Percentiles rank a stretch among this genome's conserved stretches.
Evolutionary conservation across 495 filamentous ascomycete species (phyloP).

Genomic region (Penicillium diatomitis): DNA sequence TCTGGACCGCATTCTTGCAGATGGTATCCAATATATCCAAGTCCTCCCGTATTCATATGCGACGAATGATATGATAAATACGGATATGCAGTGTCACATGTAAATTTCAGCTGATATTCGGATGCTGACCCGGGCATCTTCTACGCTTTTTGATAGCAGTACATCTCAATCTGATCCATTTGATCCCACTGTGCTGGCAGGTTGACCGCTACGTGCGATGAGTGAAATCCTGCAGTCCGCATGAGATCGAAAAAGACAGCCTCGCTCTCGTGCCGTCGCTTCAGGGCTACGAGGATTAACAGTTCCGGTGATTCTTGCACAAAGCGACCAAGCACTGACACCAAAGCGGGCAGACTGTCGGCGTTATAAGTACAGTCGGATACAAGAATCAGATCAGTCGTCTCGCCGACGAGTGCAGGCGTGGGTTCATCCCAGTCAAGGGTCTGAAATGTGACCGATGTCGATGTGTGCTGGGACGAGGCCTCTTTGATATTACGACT

Average conservation of each 20-base stretch:
- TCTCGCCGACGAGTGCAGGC: slow-evolving; percentile 23
- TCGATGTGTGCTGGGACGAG: slow-evolving; percentile 21
- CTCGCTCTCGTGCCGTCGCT: slow-evolving; percentile 79
- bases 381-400: slow-evolving; percentile 66
- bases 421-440: slow-evolving; percentile 69
- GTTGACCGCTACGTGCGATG: slow-evolving; percentile 36
- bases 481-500: slow-evolving; percentile 43
- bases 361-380: slow-evolving; percentile 96
- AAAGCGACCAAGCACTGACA: slow-evolving; percentile 56
- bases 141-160: slow-evolving; percentile 30
- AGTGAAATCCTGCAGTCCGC: slow-evolving; percentile 43
- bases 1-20: too few species aligned
- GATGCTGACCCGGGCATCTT: too few species aligned
- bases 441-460: slow-evolving; percentile 43
- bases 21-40: too few species aligned
- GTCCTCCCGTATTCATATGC: too few species aligned
- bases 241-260: slow-evolving; percentile 71
- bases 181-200: slow-evolving; percentile 52
- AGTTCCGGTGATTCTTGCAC: slow-evolving; percentile 38
- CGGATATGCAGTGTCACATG: too few species aligned
- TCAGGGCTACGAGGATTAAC: slow-evolving; percentile 66
- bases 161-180: slow-evolving; percentile 52
- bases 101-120: too few species aligned
- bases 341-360: slow-evolving; percentile 67
- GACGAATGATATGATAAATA: too few species aligned